Base-by-base conservation (phyloP, 257 asterid genomes). In the Scutellaria galericulata region DNA sequence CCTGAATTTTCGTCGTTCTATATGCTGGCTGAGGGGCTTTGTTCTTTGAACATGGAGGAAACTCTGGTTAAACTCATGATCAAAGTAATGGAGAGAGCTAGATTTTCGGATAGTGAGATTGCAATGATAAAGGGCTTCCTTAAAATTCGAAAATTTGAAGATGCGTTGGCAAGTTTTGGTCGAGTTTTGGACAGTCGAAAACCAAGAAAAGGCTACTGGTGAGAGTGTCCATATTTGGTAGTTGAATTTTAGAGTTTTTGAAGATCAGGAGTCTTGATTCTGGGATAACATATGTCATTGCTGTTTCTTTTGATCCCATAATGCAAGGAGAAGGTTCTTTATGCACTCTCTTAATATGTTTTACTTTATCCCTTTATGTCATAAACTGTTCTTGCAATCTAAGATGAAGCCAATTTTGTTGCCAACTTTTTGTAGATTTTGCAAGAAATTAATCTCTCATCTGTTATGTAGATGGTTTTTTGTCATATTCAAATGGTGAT, bases 1-100 rank as follows among this genome's bases (percentile, higher is more conserved):
- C 97, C 97, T 2, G 96, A 94, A 62, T 85, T 79, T 72, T 82
- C 92, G 14, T 79, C 96, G 2, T 88, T 94, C 76, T 71, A 68
- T 70, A 82, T 86, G 90, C 78, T 94, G 82, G 97, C 98, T 13
- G 97, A 94, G 77, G 98, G 97, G 60, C 96, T 91, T 56, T 78
- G 80, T 70, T 77, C 95, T 68, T 78, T 94, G 31, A 76, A 83
- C 64, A 94, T 90, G 96, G 97, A 89, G 85, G 92, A 80, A n/a
- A 83, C 88, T 6, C 76, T 94, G 11, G 60, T 83, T 11, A 89
- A 83, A 71, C 91, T 94, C 20, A 64, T 87, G 2, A 83, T 71
- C 48, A 86, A 80, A 85, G 82, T 89, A 46, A 87, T 84, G 93
- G 83, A 22, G 62, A 83, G 74, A 71, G 93, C 87, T 18, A 80